Evolutionary conservation across 345 rosid genomes (phyloP), one percentile per base, ranked within the genome.

Genomic region (Kernera saxatilis): DNA sequence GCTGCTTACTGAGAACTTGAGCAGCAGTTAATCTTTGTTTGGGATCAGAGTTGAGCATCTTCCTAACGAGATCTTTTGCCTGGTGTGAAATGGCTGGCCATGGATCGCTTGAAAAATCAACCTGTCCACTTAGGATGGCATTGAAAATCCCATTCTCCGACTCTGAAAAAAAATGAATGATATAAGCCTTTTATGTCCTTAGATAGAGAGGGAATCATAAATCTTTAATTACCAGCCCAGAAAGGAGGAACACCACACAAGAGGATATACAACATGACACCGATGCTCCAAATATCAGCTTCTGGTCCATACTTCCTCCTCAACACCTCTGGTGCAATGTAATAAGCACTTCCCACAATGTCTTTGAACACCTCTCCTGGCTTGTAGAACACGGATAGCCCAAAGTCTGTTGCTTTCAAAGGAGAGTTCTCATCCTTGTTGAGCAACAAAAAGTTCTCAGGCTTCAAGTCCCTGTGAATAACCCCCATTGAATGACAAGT

Each of bases 401-500:
- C 98, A 14, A 92, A 92, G 79, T 92, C 98, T 0, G 97, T 93
- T 10, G 98, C 98, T 84, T 93, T 93, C 48, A 93, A 88, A 17
- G 98, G 97, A 7, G 98, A 56, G 41, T 84, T 72, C 79, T 93
- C 98, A 0, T 86, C 90, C 69, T 90, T 90, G 67, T 63, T 93
- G 14, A 90, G 86, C 69, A 93, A 39, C 21, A 93, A 81, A 71
- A 93, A 93, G 71, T 93, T 93, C 77, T 93, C 98, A 5, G 98
- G 98, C 81, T 93, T 93, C 73, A 93, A 93, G 70, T 93, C 98
- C 33, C 98, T 84, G 39, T 92, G 98, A 9, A 92, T 92, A 39
- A 92, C 97, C 6, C 98, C 97, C 98, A 90, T 90, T 13, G 97
- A 87, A 79, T 92, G 97, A 56, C 97, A 92, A 0, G 96, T 92